A percentile compares a stretch with the other conserved stretches of the same genome.
phyloP scores from a whole-genome alignment of 495 filamentous ascomycete species.

The Aspergillus funiculosus region DNA sequence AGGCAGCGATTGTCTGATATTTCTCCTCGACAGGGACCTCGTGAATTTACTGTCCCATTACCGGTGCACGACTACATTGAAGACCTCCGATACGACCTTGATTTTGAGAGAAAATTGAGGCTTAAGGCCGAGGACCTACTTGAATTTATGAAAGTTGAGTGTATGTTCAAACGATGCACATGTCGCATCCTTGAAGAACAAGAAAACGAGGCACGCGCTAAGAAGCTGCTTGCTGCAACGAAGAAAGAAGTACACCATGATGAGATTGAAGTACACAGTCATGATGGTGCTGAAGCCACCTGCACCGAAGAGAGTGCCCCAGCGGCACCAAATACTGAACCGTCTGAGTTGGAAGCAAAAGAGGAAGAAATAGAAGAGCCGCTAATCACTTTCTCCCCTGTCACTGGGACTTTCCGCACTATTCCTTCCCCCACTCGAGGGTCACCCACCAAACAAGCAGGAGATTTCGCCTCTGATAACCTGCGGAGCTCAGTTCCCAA shows the following conservation, averaged over 20 bases:
- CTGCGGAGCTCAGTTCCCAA: slow-evolving; percentile 8
- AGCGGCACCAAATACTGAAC: background rate
- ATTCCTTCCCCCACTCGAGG: slow-evolving; percentile 37
- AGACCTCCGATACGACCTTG: slow-evolving; percentile 54
- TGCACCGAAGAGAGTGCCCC: background rate
- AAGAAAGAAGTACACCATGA: background rate
- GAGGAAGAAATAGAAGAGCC: slow-evolving; percentile 30
- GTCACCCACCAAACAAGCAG: slow-evolving; percentile 20
- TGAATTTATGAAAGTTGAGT: slow-evolving; percentile 79
- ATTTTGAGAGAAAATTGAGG: slow-evolving; percentile 60
- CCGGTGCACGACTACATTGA: slow-evolving; percentile 47
- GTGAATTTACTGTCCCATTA: slow-evolving; percentile 35
- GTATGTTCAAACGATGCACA: slow-evolving; percentile 64
- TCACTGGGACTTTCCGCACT: slow-evolving; percentile 45
- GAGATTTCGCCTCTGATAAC: slow-evolving; percentile 9
- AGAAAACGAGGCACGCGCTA: background rate
- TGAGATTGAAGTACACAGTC: background rate
- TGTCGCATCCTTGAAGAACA: slow-evolving; percentile 50
- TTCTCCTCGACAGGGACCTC: slow-evolving; percentile 40
- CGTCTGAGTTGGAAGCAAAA: slow-evolving; percentile 2
- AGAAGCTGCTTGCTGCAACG: background rate
- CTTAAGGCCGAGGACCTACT: slow-evolving; percentile 64
- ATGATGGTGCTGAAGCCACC: background rate
- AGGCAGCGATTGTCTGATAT: slow-evolving; percentile 52
- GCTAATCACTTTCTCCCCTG: slow-evolving; percentile 43